Conservation (phyloP, 495 filamentous ascomycete species). For the Polyplosphaeria fusca region DNA sequence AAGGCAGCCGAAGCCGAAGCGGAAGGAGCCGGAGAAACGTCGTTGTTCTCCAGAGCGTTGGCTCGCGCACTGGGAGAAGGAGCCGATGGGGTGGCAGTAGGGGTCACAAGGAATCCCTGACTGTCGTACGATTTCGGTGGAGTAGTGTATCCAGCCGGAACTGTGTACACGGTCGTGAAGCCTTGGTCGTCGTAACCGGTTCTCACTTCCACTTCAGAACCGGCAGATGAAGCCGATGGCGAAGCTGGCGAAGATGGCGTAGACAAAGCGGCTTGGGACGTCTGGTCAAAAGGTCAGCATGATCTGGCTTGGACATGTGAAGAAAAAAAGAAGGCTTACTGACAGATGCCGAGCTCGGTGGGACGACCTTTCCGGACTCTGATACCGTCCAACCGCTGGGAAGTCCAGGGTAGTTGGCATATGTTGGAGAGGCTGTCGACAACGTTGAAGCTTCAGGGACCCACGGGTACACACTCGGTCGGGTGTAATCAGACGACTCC, state of each 20-base stretch:
- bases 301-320: constrained; percentile 19
- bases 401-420: constrained; percentile 52
- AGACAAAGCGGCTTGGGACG: constrained; percentile 45
- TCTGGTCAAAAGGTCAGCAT: constrained; percentile 49
- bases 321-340: constrained; percentile 41
- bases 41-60: constrained; percentile 29
- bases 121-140: constrained; percentile 42
- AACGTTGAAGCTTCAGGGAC: constrained; percentile 43
- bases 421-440: constrained; percentile 42
- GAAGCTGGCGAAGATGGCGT: constrained; percentile 47
- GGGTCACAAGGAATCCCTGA: constrained; percentile 45
- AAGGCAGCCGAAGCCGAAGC: constrained; percentile 15
- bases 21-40: not conserved
- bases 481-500: constrained; percentile 48
- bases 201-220: constrained; percentile 46
- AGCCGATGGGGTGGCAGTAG: constrained; percentile 9
- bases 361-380: constrained; percentile 64
- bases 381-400: constrained; percentile 74
- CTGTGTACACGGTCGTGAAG: constrained; percentile 43
- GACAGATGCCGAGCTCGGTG: constrained; percentile 52
- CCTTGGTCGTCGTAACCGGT: constrained; percentile 46
- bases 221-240: constrained; percentile 38
- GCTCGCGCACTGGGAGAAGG: constrained; percentile 5
- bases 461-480: constrained; percentile 63
- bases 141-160: constrained; percentile 37